These are phyloP conservation scores for Rhododendron griersonianum DNA, from an alignment of 148 eudicot species.

Conservation along the genomic window DNA sequence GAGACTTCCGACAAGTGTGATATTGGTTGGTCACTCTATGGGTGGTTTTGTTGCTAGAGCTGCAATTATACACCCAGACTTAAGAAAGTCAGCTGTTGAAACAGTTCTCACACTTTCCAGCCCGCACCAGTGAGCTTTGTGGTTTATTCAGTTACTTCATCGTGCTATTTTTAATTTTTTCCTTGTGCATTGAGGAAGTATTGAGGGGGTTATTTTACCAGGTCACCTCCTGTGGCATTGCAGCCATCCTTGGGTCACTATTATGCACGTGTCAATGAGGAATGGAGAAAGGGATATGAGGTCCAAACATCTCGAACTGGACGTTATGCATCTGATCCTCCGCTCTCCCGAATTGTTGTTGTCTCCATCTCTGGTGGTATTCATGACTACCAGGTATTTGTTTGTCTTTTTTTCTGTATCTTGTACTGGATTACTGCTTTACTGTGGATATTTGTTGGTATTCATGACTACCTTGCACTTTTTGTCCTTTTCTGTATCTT, in stretches of 20 bases:
- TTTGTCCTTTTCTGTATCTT: conserved; percentile 1
- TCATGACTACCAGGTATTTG: conserved; percentile 86
- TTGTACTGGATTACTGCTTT: neutral
- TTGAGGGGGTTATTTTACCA: conserved; percentile 31
- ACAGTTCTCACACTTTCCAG: conserved; percentile 86
- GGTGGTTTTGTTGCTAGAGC: conserved; percentile 99
- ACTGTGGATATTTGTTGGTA: conserved; percentile 60
- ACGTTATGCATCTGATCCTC: conserved; percentile 44
- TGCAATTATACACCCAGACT: conserved; percentile 67
- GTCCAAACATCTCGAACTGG: conserved; percentile 52
- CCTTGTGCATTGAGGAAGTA: conserved; percentile 3
- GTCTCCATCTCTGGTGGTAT: conserved; percentile 90
- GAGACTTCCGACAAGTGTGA: conserved; percentile 64
- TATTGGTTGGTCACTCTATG: conserved; percentile 97
- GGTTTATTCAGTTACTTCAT: conserved; percentile 6
- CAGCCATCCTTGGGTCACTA: conserved; percentile 95
- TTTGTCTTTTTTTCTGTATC: neutral
- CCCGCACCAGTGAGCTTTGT: conserved; percentile 83
- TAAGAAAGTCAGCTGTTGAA: conserved; percentile 78
- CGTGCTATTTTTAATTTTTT: neutral
- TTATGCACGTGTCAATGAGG: conserved; percentile 63
- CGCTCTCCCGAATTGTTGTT: conserved; percentile 64
- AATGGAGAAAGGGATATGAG: conserved; percentile 85
- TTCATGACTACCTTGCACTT: conserved; percentile 80
- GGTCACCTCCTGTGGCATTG: conserved; percentile 85